These are phyloP conservation scores for Lepiota subincarnata DNA, from an alignment of 768 basidiomycete species.

Conservation along the genomic window DNA sequence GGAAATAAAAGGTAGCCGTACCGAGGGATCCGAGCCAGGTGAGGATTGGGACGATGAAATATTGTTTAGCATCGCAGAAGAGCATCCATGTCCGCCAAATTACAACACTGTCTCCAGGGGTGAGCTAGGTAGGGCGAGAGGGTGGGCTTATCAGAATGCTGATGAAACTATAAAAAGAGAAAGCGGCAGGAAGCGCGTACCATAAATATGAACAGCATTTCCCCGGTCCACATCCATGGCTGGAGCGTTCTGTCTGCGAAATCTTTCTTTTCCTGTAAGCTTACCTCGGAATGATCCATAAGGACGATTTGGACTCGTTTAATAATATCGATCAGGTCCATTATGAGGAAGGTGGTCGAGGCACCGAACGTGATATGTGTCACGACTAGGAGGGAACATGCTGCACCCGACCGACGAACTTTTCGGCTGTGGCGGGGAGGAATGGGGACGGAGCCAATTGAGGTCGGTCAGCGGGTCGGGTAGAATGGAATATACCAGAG, in stretches of 20 bases:
- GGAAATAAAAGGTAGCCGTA: conserved; percentile 6
- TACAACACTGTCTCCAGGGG: conserved; percentile 27
- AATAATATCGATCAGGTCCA: conserved; percentile 25
- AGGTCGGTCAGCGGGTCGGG: too few species aligned
- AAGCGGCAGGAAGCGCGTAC: conserved; percentile 6
- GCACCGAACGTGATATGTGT: conserved; percentile 25
- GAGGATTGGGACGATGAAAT: conserved; percentile 18
- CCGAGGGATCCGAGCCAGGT: conserved; percentile 26
- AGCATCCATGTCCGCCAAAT: conserved; percentile 27
- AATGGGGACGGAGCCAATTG: too few species aligned
- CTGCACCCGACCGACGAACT: conserved; percentile 14
- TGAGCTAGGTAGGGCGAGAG: conserved; percentile 17
- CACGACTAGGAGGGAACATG: conserved; percentile 19
- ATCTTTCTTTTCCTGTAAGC: conserved; percentile 17
- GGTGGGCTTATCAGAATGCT: not conserved
- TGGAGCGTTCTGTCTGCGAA: conserved; percentile 20
- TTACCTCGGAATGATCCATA: conserved; percentile 17
- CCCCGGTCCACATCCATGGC: conserved; percentile 24
- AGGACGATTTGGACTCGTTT: conserved; percentile 23
- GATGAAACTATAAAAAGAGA: not conserved
- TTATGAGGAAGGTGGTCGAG: conserved; percentile 22
- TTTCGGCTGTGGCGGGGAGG: conserved; percentile 13
- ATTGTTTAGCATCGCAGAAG: conserved; percentile 15
- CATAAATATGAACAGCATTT: conserved; percentile 29
- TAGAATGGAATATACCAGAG: too few species aligned